Conservation (phyloP, 1,139 yeast species). For the Candida gigantensis region DNA sequence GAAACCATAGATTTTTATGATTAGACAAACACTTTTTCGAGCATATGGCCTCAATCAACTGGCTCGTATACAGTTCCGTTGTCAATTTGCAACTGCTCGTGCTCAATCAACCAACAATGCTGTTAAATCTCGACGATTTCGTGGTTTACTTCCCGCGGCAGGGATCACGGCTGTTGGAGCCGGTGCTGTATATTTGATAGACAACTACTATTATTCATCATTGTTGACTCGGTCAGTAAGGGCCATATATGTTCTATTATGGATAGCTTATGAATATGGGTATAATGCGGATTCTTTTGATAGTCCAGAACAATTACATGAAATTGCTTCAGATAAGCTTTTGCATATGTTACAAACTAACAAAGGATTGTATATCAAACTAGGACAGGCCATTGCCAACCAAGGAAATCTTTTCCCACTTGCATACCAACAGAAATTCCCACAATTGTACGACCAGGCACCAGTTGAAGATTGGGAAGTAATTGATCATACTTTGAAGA, state of each 20-base stretch:
- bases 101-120: too few relatives aligned
- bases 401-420: slow-evolving; percentile 69
- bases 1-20: too few relatives aligned
- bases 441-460: slow-evolving; percentile 66
- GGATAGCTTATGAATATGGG: slow-evolving; percentile 64
- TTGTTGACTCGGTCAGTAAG: slow-evolving; percentile 52
- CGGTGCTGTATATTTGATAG: slow-evolving; percentile 33
- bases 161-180: slow-evolving; percentile 12
- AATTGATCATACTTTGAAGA: slow-evolving; percentile 46
- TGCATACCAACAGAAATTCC: slow-evolving; percentile 57
- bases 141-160: too few relatives aligned
- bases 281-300: slow-evolving; percentile 44
- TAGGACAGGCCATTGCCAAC: slow-evolving; percentile 76
- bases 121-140: too few relatives aligned
- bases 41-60: too few relatives aligned
- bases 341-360: slow-evolving; percentile 54
- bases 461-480: slow-evolving; percentile 65
- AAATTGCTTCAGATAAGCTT: slow-evolving; percentile 57
- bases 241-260: slow-evolving; percentile 48
- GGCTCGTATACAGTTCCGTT: too few relatives aligned
- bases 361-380: slow-evolving; percentile 72
- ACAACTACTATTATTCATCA: slow-evolving; percentile 46
- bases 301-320: slow-evolving; percentile 54
- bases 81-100: too few relatives aligned
- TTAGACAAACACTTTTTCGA: too few relatives aligned